Conservation (phyloP, 805 yeast genomes). For the Candida gorgasii region DNA sequence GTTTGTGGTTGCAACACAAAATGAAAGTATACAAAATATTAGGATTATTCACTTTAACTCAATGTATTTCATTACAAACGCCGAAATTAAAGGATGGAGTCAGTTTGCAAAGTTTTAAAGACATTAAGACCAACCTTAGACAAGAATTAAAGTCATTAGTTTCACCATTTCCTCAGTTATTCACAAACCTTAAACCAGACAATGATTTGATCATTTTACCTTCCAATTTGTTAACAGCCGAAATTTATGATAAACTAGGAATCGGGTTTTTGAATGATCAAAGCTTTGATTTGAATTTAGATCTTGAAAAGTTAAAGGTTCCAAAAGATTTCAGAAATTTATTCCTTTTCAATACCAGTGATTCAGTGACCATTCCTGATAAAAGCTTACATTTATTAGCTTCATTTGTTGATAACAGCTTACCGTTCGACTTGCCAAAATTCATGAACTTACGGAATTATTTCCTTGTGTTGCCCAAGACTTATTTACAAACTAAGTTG, state of each 20-base stretch:
- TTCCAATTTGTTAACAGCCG: conserved; percentile 21
- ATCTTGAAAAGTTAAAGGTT: conserved; percentile 23
- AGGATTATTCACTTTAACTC: background rate
- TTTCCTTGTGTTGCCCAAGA: conserved; percentile 39
- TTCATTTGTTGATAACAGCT: conserved; percentile 26
- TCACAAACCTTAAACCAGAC: conserved; percentile 10
- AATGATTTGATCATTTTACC: conserved; percentile 27
- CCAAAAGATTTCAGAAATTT: conserved; percentile 36
- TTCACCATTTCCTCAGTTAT: conserved; percentile 5
- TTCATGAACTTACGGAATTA: conserved; percentile 37
- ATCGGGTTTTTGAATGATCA: conserved; percentile 15
- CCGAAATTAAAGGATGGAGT: conserved; percentile 4
- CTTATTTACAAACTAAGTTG: conserved; percentile 12
- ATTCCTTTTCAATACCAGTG: conserved; percentile 39
- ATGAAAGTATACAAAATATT: background rate
- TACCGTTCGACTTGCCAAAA: conserved; percentile 42
- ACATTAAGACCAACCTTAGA: conserved; percentile 13
- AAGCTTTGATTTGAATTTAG: conserved; percentile 11
- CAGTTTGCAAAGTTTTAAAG: conserved; percentile 13
- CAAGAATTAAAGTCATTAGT: conserved; percentile 15
- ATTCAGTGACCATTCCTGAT: conserved; percentile 7
- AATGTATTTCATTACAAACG: conserved; percentile 3
- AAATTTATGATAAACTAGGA: conserved; percentile 24
- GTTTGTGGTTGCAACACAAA: background rate
- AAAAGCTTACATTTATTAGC: conserved; percentile 18